Base-by-base conservation (phyloP, 495 filamentous ascomycete genomes). In the Thermochaetoides thermophila region DNA sequence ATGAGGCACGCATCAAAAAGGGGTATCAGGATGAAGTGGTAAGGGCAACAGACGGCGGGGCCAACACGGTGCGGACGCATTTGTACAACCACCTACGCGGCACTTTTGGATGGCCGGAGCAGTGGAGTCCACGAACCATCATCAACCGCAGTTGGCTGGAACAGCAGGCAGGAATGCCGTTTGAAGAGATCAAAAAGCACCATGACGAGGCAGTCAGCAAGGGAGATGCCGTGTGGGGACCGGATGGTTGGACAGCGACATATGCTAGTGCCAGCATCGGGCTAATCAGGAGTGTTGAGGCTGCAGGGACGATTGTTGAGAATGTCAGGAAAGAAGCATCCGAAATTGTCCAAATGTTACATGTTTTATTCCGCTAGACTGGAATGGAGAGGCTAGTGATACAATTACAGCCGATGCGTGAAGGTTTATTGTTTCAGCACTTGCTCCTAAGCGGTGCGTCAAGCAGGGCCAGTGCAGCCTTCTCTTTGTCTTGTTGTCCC, bases 1-100 rank as follows among this genome's bases (percentile, higher is more conserved):
- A 79, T 7, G 83, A 94, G 51, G 78, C 84, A 24, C 84, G 87
- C 3, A 85, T 96, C 35, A 81, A 87, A 46, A 53, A 74, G 36
- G 89, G 85, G 24, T 78, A 95, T 51, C 94, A 93, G 64, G 63
- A 83, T 45, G 74, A 82, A 40, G 94, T 94, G 46, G 78, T 94
- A 2, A 49, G 63, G 2, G 69, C 74, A 1, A 53, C 40, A 2
- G 74, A 85, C 44, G 82, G 78, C 0, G 80, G 71, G 4, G 55
- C 52, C 5, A 67, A 41, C 4, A 89, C 81, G 3, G 66, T 68
- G 4, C 57, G 78, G 17, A 83, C 78, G 1, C 57, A 68, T 13
- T 46, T 86, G 5, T 89, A 82, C 43, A 81, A 89, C 52, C 60
- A 64, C 14, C 50, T 84, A 5, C 53, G 80, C 9, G 81, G 78